Evolutionary conservation across 164 flowering plant genomes (phyloP).

Genomic region (Macadamia tetraphylla): DNA sequence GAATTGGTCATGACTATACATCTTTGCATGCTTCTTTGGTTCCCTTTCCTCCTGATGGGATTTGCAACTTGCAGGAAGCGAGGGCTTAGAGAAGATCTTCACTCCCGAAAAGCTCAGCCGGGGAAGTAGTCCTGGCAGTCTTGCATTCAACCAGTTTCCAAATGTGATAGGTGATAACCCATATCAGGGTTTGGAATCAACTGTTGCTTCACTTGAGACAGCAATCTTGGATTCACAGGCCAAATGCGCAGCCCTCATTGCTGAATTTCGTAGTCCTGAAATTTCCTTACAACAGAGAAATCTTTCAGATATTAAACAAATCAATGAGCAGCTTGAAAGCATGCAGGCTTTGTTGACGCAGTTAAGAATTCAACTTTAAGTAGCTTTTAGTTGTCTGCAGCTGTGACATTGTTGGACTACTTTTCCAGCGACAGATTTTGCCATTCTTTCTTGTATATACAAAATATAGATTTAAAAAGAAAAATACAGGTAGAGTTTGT

Average conservation of each 20-base stretch:
- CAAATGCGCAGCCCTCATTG: constrained; percentile 50
- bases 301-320: constrained; percentile 39
- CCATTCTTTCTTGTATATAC: constrained; percentile 43
- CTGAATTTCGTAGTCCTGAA: constrained; percentile 30
- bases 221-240: constrained; percentile 58
- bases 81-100: constrained; percentile 68
- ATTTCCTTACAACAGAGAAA: constrained; percentile 25
- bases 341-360: constrained; percentile 53
- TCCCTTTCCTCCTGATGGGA: neutral
- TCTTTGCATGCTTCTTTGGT: neutral
- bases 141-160: constrained; percentile 26
- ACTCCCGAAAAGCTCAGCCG: constrained; percentile 46
- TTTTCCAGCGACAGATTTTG: constrained; percentile 13
- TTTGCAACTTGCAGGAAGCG: constrained; percentile 55
- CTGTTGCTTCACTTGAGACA: constrained; percentile 65
- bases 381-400: constrained; percentile 1
- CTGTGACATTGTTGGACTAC: constrained; percentile 17
- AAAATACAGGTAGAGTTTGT: constrained; percentile 22
- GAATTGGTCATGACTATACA: neutral
- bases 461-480: neutral
- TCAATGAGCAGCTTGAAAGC: constrained; percentile 53
- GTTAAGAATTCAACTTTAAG: constrained; percentile 45
- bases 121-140: constrained; percentile 27
- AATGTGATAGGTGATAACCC: constrained; percentile 20
- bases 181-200: constrained; percentile 35